Evolutionary conservation across 1,284 basidiomycete species (phyloP), one percentile per base, ranked within the genome.

Genomic region (Cyathus olla): DNA sequence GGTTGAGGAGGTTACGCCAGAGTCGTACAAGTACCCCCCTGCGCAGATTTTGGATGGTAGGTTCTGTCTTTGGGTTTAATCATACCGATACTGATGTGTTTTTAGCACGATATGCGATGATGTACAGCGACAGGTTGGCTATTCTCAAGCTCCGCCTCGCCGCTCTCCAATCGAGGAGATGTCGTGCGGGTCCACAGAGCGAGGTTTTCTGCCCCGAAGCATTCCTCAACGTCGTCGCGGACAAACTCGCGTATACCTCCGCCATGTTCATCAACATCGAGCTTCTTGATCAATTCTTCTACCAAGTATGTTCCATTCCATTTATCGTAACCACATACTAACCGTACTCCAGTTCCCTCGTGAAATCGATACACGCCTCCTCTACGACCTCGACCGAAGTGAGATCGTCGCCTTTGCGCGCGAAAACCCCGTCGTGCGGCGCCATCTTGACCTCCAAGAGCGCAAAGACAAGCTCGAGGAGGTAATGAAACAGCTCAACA

Each of bases 251-350:
- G 1, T 94, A 97, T 74, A 99, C 97, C 0, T 94, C 95, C 1
- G 91, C 97, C 2, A 96, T 99, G 94, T 99, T 99, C 80, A 97
- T 99, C 85, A 98, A 95, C 80, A 97, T 98, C 61, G 97, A 99
- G 77, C 84, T 99, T 10, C 87, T 99, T 1, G 95, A 97, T 72
- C 96, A 99, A 72, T 99, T 99, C 87, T 99, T 99, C 83, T 98
- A 99, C 75, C 95, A 96, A 83, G 94, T 94, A 67, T 57, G 85
- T 60, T 37, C 6, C 39, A 6, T 52, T 26, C 26, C 37, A 26
- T 31, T 27, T 29, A 29, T 53, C 26, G 40, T 39, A 22, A 44
- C 17, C 39, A 22, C 53, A 35, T 57, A 26, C 51, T 61, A 29
- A 65, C 56, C 35, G 9, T 40, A n/a, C 19, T 57, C 24, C 61